Evolutionary conservation across 352 stramenopile genomes (phyloP).

Genomic region (Peronosclerospora sorghi): DNA sequence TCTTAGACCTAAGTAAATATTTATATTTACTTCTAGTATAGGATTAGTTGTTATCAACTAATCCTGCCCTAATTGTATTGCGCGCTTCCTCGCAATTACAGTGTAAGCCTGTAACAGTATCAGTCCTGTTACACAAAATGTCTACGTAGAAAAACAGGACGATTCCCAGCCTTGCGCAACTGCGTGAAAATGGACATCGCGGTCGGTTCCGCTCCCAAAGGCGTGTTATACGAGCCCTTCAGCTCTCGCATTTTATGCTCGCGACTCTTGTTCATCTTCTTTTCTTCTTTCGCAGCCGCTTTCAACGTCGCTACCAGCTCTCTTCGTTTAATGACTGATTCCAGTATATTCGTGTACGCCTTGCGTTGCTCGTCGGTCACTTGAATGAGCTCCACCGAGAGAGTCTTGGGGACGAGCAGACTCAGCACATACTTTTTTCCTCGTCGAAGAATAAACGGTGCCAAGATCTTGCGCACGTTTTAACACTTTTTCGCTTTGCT

Average conservation of each 20-base stretch:
- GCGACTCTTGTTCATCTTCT: slow-evolving; percentile 40
- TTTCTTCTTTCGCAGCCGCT: slow-evolving; percentile 32
- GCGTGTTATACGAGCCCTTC: slow-evolving; percentile 17
- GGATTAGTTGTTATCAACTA: slow-evolving; percentile 68
- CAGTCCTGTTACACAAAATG: slow-evolving; percentile 61
- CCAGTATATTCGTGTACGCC: slow-evolving; percentile 82
- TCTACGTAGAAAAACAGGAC: slow-evolving; percentile 91
- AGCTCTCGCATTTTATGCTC: slow-evolving; percentile 41
- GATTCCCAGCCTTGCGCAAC: slow-evolving; percentile 95
- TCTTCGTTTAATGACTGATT: slow-evolving; percentile 56
- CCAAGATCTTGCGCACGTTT: slow-evolving; percentile 88
- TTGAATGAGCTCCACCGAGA: slow-evolving; percentile 74
- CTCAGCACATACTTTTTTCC: slow-evolving; percentile 93
- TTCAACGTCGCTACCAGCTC: slow-evolving; percentile 34
- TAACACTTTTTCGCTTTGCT: slow-evolving; percentile 68
- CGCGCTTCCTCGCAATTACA: no score
- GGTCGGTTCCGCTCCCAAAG: slow-evolving; percentile 14
- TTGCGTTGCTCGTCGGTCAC: slow-evolving; percentile 58
- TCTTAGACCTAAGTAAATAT: no score
- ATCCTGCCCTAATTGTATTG: no score
- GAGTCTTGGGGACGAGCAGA: slow-evolving; percentile 84
- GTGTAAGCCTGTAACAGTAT: no score
- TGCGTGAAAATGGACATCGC: slow-evolving; percentile 88
- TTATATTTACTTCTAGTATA: slow-evolving; percentile 78
- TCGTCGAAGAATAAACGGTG: slow-evolving; percentile 94